Evolutionary conservation across 2,329 filamentous ascomycete species (phyloP), one percentile per base, ranked within the genome.

Genomic region (Epichloe sp.): DNA sequence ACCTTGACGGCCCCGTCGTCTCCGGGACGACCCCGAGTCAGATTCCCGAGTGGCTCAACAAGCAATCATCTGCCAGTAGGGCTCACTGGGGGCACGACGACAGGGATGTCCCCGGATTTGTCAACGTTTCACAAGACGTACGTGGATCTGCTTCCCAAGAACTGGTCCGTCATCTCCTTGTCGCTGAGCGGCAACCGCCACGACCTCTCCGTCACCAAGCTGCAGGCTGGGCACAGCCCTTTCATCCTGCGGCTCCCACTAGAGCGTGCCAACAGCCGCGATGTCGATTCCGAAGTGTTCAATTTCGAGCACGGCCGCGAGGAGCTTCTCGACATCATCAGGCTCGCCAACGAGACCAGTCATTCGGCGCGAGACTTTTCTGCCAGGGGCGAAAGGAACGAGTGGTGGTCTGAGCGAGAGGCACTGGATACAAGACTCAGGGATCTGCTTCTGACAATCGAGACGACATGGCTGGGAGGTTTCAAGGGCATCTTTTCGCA

Each of bases 401-500:
- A 83, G 45, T 98, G 93, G 93, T 98, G 93, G 90, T 79, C 78
- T 4, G 85, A 90, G 62, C 80, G 94, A 14, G 85, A 93, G 65
- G 78, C 77, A 3, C 74, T 98, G 15, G 93, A 98, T 62, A 70
- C 71, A 35, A 82, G 88, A 10, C 74, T 98, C 23, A 82, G 80
- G 55, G 83, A 86, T 48, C 76, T 98, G 10, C 74, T 98, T 1
- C 75, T 82, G 50, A 94, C 88, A 53, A 85, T 98, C 40, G 91
- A 98, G 66, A 85, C 86, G 54, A 83, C 93, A 21, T 98, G 93
- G 93, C 79, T 98, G 5, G 90, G 91, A 47, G 93, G 93, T 0
- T 98, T 98, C 75, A 85, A 83, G 52, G 90, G 91, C 15, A 84
- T 98, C n/a, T 91, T 98, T 62, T 90, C 88, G 1, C 85, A 87